A percentile compares a stretch with the other conserved stretches of the same genome.
phyloP scores from a whole-genome alignment of 2,329 filamentous ascomycete genomes.

The Aspergillus candidus region DNA sequence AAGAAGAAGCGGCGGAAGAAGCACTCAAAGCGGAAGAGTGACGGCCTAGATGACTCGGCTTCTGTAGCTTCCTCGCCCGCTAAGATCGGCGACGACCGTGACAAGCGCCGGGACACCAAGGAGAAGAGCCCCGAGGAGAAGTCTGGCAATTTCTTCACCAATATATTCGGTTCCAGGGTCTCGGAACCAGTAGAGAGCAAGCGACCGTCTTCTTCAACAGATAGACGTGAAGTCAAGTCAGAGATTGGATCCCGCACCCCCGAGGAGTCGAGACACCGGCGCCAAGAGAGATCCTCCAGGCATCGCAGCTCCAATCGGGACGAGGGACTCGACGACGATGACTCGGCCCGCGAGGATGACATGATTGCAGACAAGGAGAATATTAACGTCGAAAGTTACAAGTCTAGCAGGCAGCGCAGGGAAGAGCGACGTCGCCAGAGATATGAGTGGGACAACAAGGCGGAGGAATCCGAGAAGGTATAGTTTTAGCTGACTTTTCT shows the following conservation, averaged over 20 bases:
- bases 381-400: constrained; percentile 27
- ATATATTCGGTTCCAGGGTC: constrained; percentile 34
- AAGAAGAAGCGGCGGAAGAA: constrained; percentile 23
- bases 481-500: constrained; percentile 28
- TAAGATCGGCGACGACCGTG: constrained; percentile 25
- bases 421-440: constrained; percentile 32
- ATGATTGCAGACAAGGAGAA: constrained; percentile 35
- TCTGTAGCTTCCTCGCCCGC: constrained; percentile 32
- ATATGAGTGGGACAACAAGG: constrained; percentile 30
- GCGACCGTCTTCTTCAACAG: constrained; percentile 20
- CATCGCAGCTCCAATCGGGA: constrained; percentile 33
- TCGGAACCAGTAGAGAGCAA: constrained; percentile 24
- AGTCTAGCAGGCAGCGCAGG: constrained; percentile 28
- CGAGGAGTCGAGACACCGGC: constrained; percentile 39
- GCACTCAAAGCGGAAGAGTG: constrained; percentile 22
- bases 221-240: constrained; percentile 30
- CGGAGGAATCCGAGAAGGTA: constrained; percentile 35
- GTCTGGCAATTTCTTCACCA: constrained; percentile 30
- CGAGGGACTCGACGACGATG: constrained; percentile 39
- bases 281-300: constrained; percentile 41
- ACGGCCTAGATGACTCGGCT: constrained; percentile 31
- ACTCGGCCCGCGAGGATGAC: constrained; percentile 36
- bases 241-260: constrained; percentile 26
- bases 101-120: constrained; percentile 27
- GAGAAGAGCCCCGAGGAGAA: constrained; percentile 29